Conservation (phyloP, 2,329 filamentous ascomycete species). For the Chaetomiaceae sp. region DNA sequence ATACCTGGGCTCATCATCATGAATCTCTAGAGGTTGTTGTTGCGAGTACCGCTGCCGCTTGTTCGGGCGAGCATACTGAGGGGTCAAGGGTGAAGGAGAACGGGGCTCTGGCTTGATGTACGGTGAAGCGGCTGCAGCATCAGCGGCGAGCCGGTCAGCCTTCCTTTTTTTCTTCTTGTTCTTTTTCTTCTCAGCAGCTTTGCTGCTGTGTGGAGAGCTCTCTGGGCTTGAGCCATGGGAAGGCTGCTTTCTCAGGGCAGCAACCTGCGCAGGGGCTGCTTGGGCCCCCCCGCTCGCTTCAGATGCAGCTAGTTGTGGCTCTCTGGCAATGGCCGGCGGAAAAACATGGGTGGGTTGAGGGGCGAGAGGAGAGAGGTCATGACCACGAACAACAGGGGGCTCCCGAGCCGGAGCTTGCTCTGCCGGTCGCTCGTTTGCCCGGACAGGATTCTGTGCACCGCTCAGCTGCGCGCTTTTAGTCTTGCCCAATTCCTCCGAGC, state of each 20-base stretch:
- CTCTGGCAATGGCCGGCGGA: slow-evolving; percentile 47
- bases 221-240: slow-evolving; percentile 52
- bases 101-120: slow-evolving; percentile 62
- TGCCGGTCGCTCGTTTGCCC: slow-evolving; percentile 34
- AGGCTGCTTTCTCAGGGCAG: slow-evolving; percentile 50
- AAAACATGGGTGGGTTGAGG: slow-evolving; percentile 71
- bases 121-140: slow-evolving; percentile 43
- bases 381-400: slow-evolving; percentile 63
- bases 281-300: slow-evolving; percentile 34
- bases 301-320: slow-evolving; percentile 30
- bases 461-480: slow-evolving; percentile 34
- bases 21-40: slow-evolving; percentile 36
- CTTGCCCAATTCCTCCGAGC: slow-evolving; percentile 39
- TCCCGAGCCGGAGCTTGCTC: slow-evolving; percentile 39
- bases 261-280: slow-evolving; percentile 50
- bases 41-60: slow-evolving; percentile 53
- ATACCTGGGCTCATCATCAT: slow-evolving; percentile 43
- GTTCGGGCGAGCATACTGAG: slow-evolving; percentile 49
- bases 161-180: slow-evolving; percentile 50
- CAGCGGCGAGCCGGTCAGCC: slow-evolving; percentile 46
- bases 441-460: slow-evolving; percentile 35
- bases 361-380: slow-evolving; percentile 68
- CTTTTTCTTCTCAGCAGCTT: slow-evolving; percentile 46
- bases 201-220: slow-evolving; percentile 54
- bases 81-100: slow-evolving; percentile 56